Base-by-base conservation (phyloP, 495 filamentous ascomycete species). In the Friedmanniomyces simplex region DNA sequence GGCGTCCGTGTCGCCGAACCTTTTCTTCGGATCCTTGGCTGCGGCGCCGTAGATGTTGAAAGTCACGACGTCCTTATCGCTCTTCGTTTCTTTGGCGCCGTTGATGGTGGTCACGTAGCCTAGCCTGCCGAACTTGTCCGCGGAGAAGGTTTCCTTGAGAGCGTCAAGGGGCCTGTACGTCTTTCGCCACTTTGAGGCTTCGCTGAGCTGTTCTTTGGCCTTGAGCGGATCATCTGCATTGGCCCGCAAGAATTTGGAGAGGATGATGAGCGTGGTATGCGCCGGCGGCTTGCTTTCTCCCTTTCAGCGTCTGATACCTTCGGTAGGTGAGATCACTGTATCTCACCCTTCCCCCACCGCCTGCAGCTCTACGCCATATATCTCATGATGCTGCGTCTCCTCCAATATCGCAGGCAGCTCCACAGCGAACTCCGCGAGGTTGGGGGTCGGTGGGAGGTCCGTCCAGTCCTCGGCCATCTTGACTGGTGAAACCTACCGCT, bases 241-340 rank as follows among this genome's bases (percentile, higher is more conserved):
- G 63, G 89, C 90, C 55, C 89, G 86, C 30, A 96, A 80, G 71
- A 89, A 95, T 73, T 95, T 96, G 66, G 94, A 88, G 51, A 95
- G 70, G 47, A 96, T 79, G 58, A 94, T 82, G 63, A 82, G 81
- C n/a, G 84, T 91, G 45, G 81, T 83, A 43, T 90, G 73, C 64
- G 87, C 78, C 1, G 59, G 18, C 6, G 59, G 48, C 54, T 62
- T 20, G 24, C 54, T n/a, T 58, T 36, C 20, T 30, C 16, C 11
- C 49, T 28, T 13, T 54, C 51, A 54, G 36, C 24, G 12, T n/a
- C 14, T 39, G 12, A 42, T 26, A n/a, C 5, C 65, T 71, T 16
- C 73, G 73, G 50, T 74, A 52, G 30, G 22, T 26, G 20, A 8
- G 47, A 25, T n/a, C 8, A 18, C 47, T 26, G 54, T 34, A n/a